Percentiles rank a stretch among this genome's conserved stretches.
These are phyloP conservation scores for Phytophthora agathidicida DNA, from an alignment of 352 stramenopile species.

Conservation along the genomic window DNA sequence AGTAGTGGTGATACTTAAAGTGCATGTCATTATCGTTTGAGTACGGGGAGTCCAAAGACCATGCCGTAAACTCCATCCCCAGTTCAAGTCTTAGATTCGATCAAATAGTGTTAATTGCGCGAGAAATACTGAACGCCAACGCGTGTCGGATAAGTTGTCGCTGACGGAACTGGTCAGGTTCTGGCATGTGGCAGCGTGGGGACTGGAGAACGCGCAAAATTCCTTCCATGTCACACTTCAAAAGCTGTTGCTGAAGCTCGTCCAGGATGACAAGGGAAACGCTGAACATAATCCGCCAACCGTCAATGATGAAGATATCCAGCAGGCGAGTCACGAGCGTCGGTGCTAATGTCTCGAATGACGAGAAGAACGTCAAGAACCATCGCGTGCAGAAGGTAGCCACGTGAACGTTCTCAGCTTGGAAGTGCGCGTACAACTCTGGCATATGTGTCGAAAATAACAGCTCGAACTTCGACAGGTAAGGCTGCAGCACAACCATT, in stretches of 20 bases:
- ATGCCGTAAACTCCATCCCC: not conserved
- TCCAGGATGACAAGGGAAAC: slow-evolving; percentile 82
- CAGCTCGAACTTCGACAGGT: slow-evolving; percentile 72
- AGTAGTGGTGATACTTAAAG: no score
- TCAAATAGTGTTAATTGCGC: slow-evolving; percentile 55
- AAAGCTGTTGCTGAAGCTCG: slow-evolving; percentile 59
- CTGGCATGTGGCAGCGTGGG: slow-evolving; percentile 56
- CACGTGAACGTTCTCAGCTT: slow-evolving; percentile 66
- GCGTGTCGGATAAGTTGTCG: slow-evolving; percentile 63
- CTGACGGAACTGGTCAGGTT: slow-evolving; percentile 44
- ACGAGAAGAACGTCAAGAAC: slow-evolving; percentile 89
- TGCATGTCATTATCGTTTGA: no score
- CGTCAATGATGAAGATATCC: slow-evolving; percentile 84
- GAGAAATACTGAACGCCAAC: slow-evolving; percentile 69
- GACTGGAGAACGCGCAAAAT: slow-evolving; percentile 75
- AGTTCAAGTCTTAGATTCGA: slow-evolving; percentile 10
- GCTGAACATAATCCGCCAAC: slow-evolving; percentile 81
- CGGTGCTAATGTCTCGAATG: slow-evolving; percentile 78
- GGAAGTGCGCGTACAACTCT: slow-evolving; percentile 60
- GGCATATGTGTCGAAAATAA: slow-evolving; percentile 74
- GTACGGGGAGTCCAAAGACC: no score
- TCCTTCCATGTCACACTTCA: slow-evolving; percentile 65
- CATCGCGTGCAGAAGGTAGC: slow-evolving; percentile 77
- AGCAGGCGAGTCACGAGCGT: slow-evolving; percentile 69
- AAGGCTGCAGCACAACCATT: slow-evolving; percentile 66